These are phyloP conservation scores for Metschnikowia matae DNA, from an alignment of 805 yeast species.

Conservation along the genomic window DNA sequence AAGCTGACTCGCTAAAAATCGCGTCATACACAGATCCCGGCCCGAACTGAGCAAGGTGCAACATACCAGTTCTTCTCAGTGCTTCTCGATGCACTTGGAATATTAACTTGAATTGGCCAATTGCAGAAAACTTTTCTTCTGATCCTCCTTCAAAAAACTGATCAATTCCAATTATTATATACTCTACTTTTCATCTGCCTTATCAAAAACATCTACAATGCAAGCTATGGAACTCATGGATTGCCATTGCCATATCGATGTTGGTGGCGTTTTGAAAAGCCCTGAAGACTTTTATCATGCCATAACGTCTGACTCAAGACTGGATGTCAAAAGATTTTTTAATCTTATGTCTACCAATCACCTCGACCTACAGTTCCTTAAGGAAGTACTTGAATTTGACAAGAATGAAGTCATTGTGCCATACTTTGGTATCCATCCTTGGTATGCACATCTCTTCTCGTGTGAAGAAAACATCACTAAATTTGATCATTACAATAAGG, in stretches of 20 bases:
- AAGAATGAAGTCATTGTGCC: conserved; percentile 29
- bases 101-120: not conserved
- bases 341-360: conserved; percentile 40
- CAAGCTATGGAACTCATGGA: conserved; percentile 11
- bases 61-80: not conserved
- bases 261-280: conserved; percentile 8
- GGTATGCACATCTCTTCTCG: conserved; percentile 73
- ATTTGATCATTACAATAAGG: conserved; percentile 50
- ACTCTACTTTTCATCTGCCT: not conserved
- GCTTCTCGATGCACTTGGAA: not conserved
- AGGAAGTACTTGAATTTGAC: conserved; percentile 14
- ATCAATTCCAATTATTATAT: not conserved
- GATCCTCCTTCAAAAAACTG: not conserved
- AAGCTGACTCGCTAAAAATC: not conserved
- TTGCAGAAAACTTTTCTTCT: not conserved
- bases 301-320: conserved; percentile 5
- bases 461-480: conserved; percentile 29
- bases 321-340: conserved; percentile 10
- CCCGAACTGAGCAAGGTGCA: not conserved
- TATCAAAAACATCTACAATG: not conserved
- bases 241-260: conserved; percentile 35
- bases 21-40: not conserved
- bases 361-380: conserved; percentile 29
- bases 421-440: conserved; percentile 82
- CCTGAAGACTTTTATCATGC: conserved; percentile 6